These are phyloP conservation scores for Amanita polypyramis DNA, from an alignment of 768 basidiomycete genomes.

Conservation along the genomic window DNA sequence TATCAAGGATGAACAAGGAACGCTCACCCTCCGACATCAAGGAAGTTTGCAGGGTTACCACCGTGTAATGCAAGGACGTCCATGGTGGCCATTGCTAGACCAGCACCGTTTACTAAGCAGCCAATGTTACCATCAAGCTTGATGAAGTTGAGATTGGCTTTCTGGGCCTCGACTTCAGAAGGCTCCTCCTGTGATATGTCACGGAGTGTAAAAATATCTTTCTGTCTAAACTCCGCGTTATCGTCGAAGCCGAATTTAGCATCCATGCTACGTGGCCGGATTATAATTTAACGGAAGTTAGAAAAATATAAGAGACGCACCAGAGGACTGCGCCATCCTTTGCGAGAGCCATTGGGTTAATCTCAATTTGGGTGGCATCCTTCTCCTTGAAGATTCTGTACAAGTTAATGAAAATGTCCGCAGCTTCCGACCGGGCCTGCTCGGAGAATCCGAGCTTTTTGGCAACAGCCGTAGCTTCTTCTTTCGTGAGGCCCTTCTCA, in stretches of 20 bases:
- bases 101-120: conserved; percentile 97
- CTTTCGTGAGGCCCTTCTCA: conserved; percentile 65
- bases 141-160: conserved; percentile 95
- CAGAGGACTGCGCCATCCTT: conserved; percentile 88
- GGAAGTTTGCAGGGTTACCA: conserved; percentile 95
- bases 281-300: conserved; percentile 2
- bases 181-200: conserved; percentile 94
- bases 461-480: conserved; percentile 70
- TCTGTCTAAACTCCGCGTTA: conserved; percentile 96
- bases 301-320: conserved; percentile 30
- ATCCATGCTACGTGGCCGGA: conserved; percentile 83
- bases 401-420: conserved; percentile 86
- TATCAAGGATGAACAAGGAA: background rate
- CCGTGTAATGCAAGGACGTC: conserved; percentile 96
- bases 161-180: conserved; percentile 96
- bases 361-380: conserved; percentile 99
- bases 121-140: conserved; percentile 97
- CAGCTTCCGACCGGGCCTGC: conserved; percentile 70
- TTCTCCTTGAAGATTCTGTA: conserved; percentile 98
- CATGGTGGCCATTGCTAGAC: conserved; percentile 99
- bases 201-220: conserved; percentile 79
- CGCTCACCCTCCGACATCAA: conserved; percentile 89
- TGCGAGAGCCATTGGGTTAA: conserved; percentile 94
- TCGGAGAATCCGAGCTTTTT: conserved; percentile 83
- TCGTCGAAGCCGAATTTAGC: conserved; percentile 99